Percentiles rank a stretch among this genome's conserved stretches.
Conservation (phyloP, 306 rosid genomes). For the Potentilla sterilis region DNA sequence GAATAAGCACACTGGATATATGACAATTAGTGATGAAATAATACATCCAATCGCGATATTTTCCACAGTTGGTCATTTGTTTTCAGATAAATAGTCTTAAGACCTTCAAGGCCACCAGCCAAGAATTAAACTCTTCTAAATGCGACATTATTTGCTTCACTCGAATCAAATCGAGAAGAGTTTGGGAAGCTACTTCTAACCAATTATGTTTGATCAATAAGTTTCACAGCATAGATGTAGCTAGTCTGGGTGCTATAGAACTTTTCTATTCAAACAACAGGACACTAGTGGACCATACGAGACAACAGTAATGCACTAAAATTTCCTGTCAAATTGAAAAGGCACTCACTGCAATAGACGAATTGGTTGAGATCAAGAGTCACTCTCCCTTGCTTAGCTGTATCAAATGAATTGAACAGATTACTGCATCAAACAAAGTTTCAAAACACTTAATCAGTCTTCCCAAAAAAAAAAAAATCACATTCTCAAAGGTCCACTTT, state of each 20-base stretch:
- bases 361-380: constrained; percentile 91
- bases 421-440: constrained; percentile 53
- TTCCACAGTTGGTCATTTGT: background rate
- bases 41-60: background rate
- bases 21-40: background rate
- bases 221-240: background rate
- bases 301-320: background rate
- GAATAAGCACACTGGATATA: constrained; percentile 13
- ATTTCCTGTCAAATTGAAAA: background rate
- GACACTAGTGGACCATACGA: background rate
- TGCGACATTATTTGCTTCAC: background rate
- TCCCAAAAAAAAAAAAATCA: background rate
- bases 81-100: background rate
- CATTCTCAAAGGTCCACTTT: background rate
- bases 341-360: constrained; percentile 81
- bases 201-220: background rate
- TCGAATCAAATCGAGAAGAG: too few species aligned
- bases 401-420: constrained; percentile 82
- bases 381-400: constrained; percentile 86
- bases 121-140: background rate
- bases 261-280: background rate
- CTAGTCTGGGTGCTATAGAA: background rate
- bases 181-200: background rate
- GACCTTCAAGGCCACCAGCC: background rate
- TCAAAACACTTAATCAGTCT: constrained; percentile 9